Percentiles rank a stretch among this genome's conserved stretches.
Conservation (phyloP, 2,329 filamentous ascomycete species). For the Scytalidium lignicola region DNA sequence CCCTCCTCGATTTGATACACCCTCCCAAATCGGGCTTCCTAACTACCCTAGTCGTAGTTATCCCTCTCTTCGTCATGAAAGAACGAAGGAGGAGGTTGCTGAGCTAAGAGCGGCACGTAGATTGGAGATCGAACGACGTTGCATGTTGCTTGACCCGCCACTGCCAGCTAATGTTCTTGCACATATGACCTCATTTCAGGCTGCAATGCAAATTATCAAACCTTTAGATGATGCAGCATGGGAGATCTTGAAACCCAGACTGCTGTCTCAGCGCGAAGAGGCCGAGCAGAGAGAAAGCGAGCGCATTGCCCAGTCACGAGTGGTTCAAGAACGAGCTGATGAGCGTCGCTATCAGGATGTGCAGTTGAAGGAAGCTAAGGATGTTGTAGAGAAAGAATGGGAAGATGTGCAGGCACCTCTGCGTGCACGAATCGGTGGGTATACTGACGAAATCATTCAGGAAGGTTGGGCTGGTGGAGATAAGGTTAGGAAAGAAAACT, state of each 20-base stretch:
- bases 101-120: slow-evolving; percentile 60
- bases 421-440: slow-evolving; percentile 57
- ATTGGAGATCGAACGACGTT: slow-evolving; percentile 67
- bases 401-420: slow-evolving; percentile 65
- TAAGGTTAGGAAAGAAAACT: slow-evolving; percentile 57
- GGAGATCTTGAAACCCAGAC: slow-evolving; percentile 61
- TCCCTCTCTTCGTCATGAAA: slow-evolving; percentile 34
- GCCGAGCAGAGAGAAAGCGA: slow-evolving; percentile 55
- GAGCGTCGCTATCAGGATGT: slow-evolving; percentile 23
- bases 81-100: slow-evolving; percentile 57
- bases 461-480: slow-evolving; percentile 60
- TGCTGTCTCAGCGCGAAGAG: slow-evolving; percentile 59
- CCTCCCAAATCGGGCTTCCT: slow-evolving; percentile 22
- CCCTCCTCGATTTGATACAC: slow-evolving; percentile 24
- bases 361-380: slow-evolving; percentile 44
- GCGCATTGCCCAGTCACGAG: slow-evolving; percentile 25
- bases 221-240: slow-evolving; percentile 66
- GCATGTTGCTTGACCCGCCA: slow-evolving; percentile 60
- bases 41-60: slow-evolving; percentile 18
- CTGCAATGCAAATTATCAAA: slow-evolving; percentile 63
- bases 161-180: slow-evolving; percentile 56
- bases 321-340: slow-evolving; percentile 33
- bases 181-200: slow-evolving; percentile 70
- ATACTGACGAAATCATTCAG: slow-evolving; percentile 66
- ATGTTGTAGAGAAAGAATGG: slow-evolving; percentile 63